Evolutionary conservation across 305 asterid genomes (phyloP).

Genomic region (Fraxinus paxiana): DNA sequence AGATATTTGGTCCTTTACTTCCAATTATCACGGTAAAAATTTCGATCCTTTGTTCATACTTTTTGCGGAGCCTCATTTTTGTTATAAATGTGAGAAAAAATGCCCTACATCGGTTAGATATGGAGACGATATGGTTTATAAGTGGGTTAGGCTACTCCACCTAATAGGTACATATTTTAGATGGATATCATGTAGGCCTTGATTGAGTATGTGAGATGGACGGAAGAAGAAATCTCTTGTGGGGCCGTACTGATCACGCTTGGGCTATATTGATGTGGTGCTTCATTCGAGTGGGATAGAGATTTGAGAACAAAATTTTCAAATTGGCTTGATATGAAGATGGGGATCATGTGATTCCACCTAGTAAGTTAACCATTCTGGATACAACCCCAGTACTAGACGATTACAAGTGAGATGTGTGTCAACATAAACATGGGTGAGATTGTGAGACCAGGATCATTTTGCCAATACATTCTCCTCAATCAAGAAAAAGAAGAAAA

Average conservation of each 20-base stretch:
- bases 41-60: neutral
- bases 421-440: neutral
- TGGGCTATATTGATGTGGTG: neutral
- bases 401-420: neutral
- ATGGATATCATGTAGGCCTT: neutral
- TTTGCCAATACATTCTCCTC: too few species aligned
- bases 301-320: neutral
- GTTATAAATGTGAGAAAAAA: neutral
- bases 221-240: neutral
- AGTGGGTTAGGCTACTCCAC: neutral
- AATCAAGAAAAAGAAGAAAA: too few species aligned
- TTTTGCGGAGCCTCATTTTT: neutral
- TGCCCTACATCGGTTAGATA: neutral
- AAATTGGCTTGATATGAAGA: neutral
- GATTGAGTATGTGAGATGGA: neutral
- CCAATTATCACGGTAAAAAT: slow-evolving; percentile 73
- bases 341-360: neutral
- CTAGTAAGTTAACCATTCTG: neutral
- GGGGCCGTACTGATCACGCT: neutral
- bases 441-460: neutral
- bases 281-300: neutral
- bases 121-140: neutral
- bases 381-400: neutral
- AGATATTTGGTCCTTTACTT: slow-evolving; percentile 91
- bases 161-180: neutral